Base-by-base conservation (phyloP, 345 rosid genomes). In the Lepidium sativum region DNA sequence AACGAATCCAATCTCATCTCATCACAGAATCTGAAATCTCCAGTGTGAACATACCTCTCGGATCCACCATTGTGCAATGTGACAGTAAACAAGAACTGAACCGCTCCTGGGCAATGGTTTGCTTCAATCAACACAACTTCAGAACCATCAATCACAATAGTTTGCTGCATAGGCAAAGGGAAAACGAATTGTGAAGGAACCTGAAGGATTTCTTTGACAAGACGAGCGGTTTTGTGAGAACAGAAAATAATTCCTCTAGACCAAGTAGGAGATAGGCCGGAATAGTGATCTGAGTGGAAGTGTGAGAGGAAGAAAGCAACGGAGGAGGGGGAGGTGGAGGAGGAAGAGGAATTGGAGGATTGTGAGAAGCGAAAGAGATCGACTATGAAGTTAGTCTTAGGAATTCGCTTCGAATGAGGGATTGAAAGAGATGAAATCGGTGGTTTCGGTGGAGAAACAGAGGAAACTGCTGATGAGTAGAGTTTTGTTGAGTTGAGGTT, bases 21-120 rank as follows among this genome's bases (percentile, higher is more conserved):
- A 48, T 75, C 68, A 33, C 68, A 69, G 43, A 75, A 89, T 45
- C 96, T 80, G 65, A 86, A 92, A 78, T 89, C 97, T 7, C 98
- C 97, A 0, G 96, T 89, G 66, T 92, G 91, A 45, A 92, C 83
- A 21, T 84, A 92, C 83, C 78, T 71, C 66, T 82, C 81, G 29
- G 42, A 59, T 35, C 45, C 18, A 8, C 69, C 78, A 33, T 60
- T 58, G 54, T 61, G 75, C 34, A 54, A 27, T 0, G 77, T 79
- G 20, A 86, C 75, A 72, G 74, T 85, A 65, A 89, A 92, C 61
- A 92, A 65, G 72, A 92, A 85, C 79, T 85, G 89, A 4, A 89
- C 96, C 0, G 97, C 94, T 1, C 97, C 97, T 1, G 97, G 98
- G 72, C 97, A 89, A 54, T 89, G 97, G 52, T 92, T 89, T 56